A percentile compares a stretch with the other conserved stretches of the same genome.
Evolutionary conservation across 345 rosid species (phyloP).

Genomic region (Microthlaspi erraticum): DNA sequence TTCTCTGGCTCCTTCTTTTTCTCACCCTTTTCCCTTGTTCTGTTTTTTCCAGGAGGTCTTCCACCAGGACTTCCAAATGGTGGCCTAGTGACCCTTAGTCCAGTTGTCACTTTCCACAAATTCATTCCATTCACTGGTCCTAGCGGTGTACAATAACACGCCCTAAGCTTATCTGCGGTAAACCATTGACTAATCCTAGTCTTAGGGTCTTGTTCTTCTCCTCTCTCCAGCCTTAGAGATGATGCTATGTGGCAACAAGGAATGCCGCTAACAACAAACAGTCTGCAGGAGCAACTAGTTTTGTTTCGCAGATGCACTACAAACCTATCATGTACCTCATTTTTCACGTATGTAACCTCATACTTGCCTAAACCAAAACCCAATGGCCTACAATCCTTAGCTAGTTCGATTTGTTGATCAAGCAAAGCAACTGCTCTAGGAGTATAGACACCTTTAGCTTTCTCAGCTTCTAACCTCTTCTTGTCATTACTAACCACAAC

Average conservation of each 20-base stretch:
- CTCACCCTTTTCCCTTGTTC: neutral
- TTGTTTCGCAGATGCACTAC: neutral
- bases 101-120: neutral
- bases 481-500: neutral
- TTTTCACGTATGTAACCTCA: no score
- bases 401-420: neutral
- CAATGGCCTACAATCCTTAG: neutral
- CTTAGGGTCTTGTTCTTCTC: neutral
- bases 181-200: neutral
- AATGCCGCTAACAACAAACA: neutral
- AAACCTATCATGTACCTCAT: neutral
- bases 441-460: neutral
- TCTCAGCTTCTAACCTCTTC: neutral
- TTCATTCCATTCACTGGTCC: neutral
- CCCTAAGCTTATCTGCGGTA: no score
- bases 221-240: neutral
- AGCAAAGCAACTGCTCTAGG: neutral
- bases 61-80: neutral
- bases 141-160: fast-evolving
- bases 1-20: fast-evolving
- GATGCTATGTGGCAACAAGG: neutral
- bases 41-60: neutral
- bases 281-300: neutral
- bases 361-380: neutral
- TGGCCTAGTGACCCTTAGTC: neutral